Percentiles rank a stretch among this genome's conserved stretches.
phyloP scores from a whole-genome alignment of 306 rosid genomes.

The Datisca glomerata region DNA sequence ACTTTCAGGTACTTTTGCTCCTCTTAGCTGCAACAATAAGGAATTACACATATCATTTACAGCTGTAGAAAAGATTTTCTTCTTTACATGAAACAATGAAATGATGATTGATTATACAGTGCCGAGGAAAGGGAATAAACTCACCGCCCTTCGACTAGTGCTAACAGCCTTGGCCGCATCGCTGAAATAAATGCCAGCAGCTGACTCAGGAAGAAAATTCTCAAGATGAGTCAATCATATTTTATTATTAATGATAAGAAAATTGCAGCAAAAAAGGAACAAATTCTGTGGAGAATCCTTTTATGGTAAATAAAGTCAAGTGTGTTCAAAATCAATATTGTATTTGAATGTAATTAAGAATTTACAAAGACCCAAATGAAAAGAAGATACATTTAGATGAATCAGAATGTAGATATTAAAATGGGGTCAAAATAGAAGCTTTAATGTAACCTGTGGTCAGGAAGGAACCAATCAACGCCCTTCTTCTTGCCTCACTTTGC shows the following conservation, averaged over 20 bases:
- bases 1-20: conserved; percentile 77
- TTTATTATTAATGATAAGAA: not conserved
- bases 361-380: not conserved
- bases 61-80: not conserved
- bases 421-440: not conserved
- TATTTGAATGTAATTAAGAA: too few relatives aligned
- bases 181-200: conserved; percentile 27
- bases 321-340: too few relatives aligned
- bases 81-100: not conserved
- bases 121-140: conserved; percentile 7
- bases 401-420: not conserved
- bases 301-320: too few relatives aligned
- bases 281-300: not conserved
- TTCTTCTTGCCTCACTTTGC: conserved; percentile 57
- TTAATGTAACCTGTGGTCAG: conserved; percentile 52
- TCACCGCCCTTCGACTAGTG: conserved; percentile 57
- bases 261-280: not conserved
- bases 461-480: conserved; percentile 49
- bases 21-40: conserved; percentile 40
- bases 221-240: not conserved
- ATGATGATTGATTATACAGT: not conserved
- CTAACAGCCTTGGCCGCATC: conserved; percentile 45
- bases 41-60: not conserved
- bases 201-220: conserved; percentile 13
- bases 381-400: not conserved